Evolutionary conservation across 495 filamentous ascomycete species (phyloP), one percentile per base, ranked within the genome.

Genomic region (Penicillium flavigenum): DNA sequence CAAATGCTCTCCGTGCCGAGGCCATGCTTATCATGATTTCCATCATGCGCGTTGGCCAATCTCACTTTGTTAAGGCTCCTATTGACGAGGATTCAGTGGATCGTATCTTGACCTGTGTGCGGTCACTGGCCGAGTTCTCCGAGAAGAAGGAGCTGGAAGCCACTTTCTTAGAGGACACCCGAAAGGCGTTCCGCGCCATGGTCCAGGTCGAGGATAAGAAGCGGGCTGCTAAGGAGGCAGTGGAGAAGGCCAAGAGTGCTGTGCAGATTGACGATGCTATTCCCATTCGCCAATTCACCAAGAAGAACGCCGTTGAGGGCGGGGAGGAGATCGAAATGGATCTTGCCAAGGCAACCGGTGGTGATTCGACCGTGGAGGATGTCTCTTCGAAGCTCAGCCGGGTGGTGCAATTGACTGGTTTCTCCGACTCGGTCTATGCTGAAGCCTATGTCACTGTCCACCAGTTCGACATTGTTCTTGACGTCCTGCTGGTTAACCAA

Each of bases 21-120:
- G 95, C 95, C 29, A 99, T 98, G 95, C 81, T 98, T 43, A 98
- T 98, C 69, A 96, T 98, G 92, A 96, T 98, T 61, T 96, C 92
- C 19, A 94, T 99, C 65, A 89, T 97, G 60, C 91, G 95, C 58
- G 95, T 96, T 57, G 95, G 95, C 12, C 95, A 99, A 74, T 96
- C 92, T 8, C 90, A 94, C 63, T 99, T 99, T 57, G 95, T 96
- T 66, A 97, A 97, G 76, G 88, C 90, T 7, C 90, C 91, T 3
- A 97, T 99, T 57, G 95, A 99, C 64, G 95, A 99, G 70, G 95
- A 99, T 66, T 96, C 93, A 0, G 85, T 98, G 10, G 95, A 99
- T 74, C 84, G 95, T 60, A 92, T 99, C 66, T 96, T 98, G 92
- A 89, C 88, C 50, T 98, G 93, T 62, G 88, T 99, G 9, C 88